Evolutionary conservation across 1,139 yeast genomes (phyloP).

Genomic region (Hemisphaericaspora xylanilytica): DNA sequence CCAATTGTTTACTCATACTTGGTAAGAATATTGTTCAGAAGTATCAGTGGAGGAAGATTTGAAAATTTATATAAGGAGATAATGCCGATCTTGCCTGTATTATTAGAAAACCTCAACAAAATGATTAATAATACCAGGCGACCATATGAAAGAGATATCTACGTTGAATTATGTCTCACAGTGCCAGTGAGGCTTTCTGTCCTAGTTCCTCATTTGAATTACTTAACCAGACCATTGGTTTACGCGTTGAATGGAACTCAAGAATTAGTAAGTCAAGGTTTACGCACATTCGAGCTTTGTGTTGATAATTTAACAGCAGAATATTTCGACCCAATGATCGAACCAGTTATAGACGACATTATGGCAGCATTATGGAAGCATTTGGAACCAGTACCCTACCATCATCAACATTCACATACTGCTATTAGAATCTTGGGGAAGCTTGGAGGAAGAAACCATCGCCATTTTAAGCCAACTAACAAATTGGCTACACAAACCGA

Average conservation of each 20-base stretch:
- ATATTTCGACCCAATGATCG: constrained; percentile 94
- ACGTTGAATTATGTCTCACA: constrained; percentile 90
- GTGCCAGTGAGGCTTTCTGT: constrained; percentile 94
- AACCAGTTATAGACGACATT: constrained; percentile 91
- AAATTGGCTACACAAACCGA: constrained; percentile 58
- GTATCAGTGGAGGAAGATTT: constrained; percentile 95
- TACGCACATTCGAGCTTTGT: constrained; percentile 91
- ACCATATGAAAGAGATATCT: constrained; percentile 88
- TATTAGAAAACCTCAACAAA: constrained; percentile 81
- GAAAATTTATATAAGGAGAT: constrained; percentile 91
- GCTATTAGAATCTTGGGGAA: constrained; percentile 92
- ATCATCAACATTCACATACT: constrained; percentile 91
- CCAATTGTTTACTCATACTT: constrained; percentile 88
- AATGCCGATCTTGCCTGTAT: constrained; percentile 81
- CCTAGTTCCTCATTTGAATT: constrained; percentile 85
- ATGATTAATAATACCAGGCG: constrained; percentile 80
- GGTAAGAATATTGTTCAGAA: constrained; percentile 84
- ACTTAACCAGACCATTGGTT: constrained; percentile 86
- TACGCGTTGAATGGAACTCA: constrained; percentile 87
- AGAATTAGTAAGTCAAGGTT: constrained; percentile 90
- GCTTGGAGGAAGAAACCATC: constrained; percentile 92
- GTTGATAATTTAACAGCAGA: constrained; percentile 96
- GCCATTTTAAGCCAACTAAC: constrained; percentile 72
- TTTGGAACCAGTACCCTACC: constrained; percentile 86
- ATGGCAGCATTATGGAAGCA: constrained; percentile 93